Conservation (phyloP, 352 stramenopile genomes). For the Phytophthora melonis region DNA sequence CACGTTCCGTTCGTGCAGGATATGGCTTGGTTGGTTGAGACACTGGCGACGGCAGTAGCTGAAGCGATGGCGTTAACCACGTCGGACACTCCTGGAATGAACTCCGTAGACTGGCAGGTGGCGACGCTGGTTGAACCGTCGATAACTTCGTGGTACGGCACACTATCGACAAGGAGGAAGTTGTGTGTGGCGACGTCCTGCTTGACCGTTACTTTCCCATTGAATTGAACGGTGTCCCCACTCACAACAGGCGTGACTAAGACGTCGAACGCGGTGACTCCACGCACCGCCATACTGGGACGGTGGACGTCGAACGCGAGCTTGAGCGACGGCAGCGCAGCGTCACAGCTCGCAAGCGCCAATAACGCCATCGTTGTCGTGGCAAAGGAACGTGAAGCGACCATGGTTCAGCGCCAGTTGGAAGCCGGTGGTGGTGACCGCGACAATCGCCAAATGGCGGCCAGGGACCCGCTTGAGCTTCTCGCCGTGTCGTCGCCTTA, state of each 20-base stretch:
- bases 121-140: not conserved
- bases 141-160: not conserved
- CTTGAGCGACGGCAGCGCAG: slow-evolving; percentile 28
- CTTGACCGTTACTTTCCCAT: not conserved
- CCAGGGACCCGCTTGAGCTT: not conserved
- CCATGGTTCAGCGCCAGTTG: slow-evolving; percentile 1
- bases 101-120: not conserved
- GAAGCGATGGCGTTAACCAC: slow-evolving; percentile 1
- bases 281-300: slow-evolving; percentile 49
- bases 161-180: not conserved
- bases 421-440: not conserved
- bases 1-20: slow-evolving; percentile 2
- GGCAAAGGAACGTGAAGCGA: slow-evolving; percentile 3
- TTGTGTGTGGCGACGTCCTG: not conserved
- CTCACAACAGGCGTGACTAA: slow-evolving; percentile 38
- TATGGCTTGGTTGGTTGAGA: not conserved
- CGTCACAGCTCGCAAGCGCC: not conserved
- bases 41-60: not conserved
- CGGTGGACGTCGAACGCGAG: slow-evolving; percentile 50
- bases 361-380: not conserved
- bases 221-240: slow-evolving; percentile 24
- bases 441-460: slow-evolving; percentile 15
- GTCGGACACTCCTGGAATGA: not conserved
- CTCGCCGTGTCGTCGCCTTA: slow-evolving; percentile 12
- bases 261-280: slow-evolving; percentile 43